Conservation (phyloP, 1,139 yeast species). For the Protomyces lactucae-debilis region DNA sequence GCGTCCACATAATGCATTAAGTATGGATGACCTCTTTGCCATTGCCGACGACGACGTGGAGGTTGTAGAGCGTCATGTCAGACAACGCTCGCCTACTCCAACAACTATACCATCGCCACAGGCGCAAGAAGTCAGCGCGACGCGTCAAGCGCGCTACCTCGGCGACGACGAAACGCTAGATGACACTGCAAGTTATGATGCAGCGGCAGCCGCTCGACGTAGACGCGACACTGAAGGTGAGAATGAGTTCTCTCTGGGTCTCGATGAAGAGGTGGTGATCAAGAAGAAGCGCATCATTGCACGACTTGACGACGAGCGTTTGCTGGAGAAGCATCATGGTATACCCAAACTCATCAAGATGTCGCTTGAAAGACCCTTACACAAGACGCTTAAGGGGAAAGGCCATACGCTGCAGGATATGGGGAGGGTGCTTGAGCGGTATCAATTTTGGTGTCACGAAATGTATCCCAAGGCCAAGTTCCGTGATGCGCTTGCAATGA, state of each 20-base stretch:
- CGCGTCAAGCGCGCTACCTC: background rate
- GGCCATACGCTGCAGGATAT: conserved; percentile 46
- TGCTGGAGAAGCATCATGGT: conserved; percentile 38
- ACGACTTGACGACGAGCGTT: conserved; percentile 40
- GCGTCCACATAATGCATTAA: background rate
- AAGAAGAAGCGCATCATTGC: conserved; percentile 36
- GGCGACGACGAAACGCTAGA: background rate
- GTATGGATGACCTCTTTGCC: conserved; percentile 24
- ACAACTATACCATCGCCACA: background rate
- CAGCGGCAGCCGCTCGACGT: background rate
- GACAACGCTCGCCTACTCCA: background rate
- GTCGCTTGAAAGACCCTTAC: background rate
- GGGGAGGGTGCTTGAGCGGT: conserved; percentile 53
- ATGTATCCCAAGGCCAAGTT: conserved; percentile 75
- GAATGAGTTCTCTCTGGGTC: conserved; percentile 37
- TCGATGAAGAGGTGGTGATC: conserved; percentile 40
- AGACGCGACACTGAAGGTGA: background rate
- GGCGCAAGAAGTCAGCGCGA: background rate
- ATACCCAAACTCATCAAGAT: conserved; percentile 39
- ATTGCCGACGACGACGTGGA: conserved; percentile 12
- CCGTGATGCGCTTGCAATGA: conserved; percentile 49
- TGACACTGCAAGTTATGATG: background rate
- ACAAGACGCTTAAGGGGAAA: conserved; percentile 37
- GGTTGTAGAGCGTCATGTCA: background rate
- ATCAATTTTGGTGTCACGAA: conserved; percentile 82